Conservation (phyloP, 768 basidiomycete species). For the Cantharellus anzutake region DNA sequence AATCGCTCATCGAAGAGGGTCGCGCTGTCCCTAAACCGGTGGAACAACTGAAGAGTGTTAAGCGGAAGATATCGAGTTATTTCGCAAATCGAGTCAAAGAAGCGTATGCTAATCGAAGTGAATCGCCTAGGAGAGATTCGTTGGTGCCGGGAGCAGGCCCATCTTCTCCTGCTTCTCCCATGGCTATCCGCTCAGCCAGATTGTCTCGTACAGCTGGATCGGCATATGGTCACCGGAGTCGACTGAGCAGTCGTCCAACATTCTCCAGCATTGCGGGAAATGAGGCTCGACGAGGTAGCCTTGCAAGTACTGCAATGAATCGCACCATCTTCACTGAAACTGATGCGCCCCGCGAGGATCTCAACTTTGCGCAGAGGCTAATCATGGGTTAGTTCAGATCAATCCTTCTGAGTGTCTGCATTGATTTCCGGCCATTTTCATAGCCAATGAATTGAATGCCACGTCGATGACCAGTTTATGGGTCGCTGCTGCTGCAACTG, state of each 20-base stretch:
- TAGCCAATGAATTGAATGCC: conserved; percentile 84
- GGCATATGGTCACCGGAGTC: conserved; percentile 9
- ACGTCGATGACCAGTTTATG: conserved; percentile 92
- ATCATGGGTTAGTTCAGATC: conserved; percentile 30
- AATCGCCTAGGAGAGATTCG: too few relatives aligned
- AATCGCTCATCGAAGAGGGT: not conserved
- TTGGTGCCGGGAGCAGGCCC: too few relatives aligned
- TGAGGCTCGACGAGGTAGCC: conserved; percentile 1
- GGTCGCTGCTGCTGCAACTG: conserved; percentile 94
- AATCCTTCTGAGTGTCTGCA: not conserved
- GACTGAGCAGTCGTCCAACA: conserved; percentile 4
- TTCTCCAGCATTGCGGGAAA: not conserved
- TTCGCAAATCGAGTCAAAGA: conserved; percentile 11
- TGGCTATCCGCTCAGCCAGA: not conserved
- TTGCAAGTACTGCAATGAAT: conserved; percentile 1
- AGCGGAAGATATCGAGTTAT: conserved; percentile 10
- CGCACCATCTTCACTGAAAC: conserved; percentile 1
- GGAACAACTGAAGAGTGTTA: not conserved
- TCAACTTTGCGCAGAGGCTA: conserved; percentile 76
- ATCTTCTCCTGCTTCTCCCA: too few relatives aligned
- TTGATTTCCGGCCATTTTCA: conserved; percentile 1
- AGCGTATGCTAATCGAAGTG: not conserved
- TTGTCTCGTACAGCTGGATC: conserved; percentile 3
- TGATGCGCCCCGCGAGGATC: conserved; percentile 16
- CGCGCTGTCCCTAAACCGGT: not conserved